phyloP scores from a whole-genome alignment of 495 filamentous ascomycete species.

The Penicillium roqueforti region DNA sequence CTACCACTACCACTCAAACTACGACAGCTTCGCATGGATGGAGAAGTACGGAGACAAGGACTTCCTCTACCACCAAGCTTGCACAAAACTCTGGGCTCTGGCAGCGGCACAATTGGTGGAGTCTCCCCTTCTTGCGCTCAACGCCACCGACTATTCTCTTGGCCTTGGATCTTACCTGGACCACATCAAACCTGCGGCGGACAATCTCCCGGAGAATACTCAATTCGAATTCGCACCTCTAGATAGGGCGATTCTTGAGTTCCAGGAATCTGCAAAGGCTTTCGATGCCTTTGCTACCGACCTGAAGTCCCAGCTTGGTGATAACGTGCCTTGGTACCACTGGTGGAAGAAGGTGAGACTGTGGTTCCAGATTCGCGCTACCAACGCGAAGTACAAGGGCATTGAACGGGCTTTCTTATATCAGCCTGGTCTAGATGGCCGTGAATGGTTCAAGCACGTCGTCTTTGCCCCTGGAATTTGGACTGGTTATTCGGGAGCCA shows the following conservation, averaged over 20 bases:
- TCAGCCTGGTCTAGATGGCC: slow-evolving; percentile 51
- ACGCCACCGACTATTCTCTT: slow-evolving; percentile 44
- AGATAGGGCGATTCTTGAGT: slow-evolving; percentile 43
- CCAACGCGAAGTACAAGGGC: slow-evolving; percentile 60
- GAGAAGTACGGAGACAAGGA: slow-evolving; percentile 59
- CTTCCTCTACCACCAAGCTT: slow-evolving; percentile 58
- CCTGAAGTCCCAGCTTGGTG: slow-evolving; percentile 44
- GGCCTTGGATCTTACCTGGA: slow-evolving; percentile 50
- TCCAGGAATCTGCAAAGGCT: slow-evolving; percentile 42
- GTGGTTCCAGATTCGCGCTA: slow-evolving; percentile 46
- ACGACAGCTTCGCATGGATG: slow-evolving; percentile 76
- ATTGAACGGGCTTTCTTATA: slow-evolving; percentile 61
- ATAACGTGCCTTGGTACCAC: slow-evolving; percentile 69
- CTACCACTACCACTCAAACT: slow-evolving; percentile 77
- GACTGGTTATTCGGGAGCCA: slow-evolving; percentile 82
- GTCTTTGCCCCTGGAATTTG: slow-evolving; percentile 74
- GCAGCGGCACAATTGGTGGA: slow-evolving; percentile 46
- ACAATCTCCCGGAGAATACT: slow-evolving; percentile 18
- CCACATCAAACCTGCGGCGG: slow-evolving; percentile 45
- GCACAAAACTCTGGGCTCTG: slow-evolving; percentile 54
- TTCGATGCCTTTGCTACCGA: slow-evolving; percentile 55
- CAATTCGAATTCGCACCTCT: slow-evolving; percentile 45
- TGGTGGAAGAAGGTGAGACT: slow-evolving; percentile 66
- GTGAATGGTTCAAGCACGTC: slow-evolving; percentile 65
- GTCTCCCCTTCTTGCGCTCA: slow-evolving; percentile 45